Conservation (phyloP, 257 asterid genomes). For the Cordia subcordata region DNA sequence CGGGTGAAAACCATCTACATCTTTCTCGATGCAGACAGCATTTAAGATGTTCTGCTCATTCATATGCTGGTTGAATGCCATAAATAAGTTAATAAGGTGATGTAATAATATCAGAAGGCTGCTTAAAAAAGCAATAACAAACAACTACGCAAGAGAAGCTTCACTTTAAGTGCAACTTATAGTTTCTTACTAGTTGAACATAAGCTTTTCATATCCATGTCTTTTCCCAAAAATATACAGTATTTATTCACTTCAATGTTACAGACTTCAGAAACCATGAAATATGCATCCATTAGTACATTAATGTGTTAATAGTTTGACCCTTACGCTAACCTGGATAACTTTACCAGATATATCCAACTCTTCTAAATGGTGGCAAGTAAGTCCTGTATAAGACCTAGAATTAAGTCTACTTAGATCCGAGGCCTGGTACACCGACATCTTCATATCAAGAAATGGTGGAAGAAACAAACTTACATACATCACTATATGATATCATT, state of each 20-base stretch:
- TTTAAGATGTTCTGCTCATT: conserved; percentile 71
- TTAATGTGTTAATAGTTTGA: no score
- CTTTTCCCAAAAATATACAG: neutral
- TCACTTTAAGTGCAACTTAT: neutral
- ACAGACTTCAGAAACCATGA: neutral
- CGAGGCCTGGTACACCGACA: neutral
- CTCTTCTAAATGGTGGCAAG: no score
- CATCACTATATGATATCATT: no score
- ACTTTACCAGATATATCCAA: neutral
- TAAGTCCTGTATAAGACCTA: neutral
- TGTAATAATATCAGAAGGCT: neutral
- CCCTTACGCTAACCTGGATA: neutral
- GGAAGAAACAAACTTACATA: neutral
- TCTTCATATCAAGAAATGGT: neutral
- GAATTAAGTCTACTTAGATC: neutral
- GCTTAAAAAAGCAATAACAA: neutral
- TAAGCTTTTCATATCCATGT: neutral
- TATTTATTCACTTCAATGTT: neutral
- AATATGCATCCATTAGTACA: neutral
- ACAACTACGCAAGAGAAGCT: neutral
- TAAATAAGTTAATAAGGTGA: conserved; percentile 8
- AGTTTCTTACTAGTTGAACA: neutral
- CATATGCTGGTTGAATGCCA: conserved; percentile 57
- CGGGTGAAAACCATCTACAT: conserved; percentile 96
- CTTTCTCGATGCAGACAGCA: conserved; percentile 86